These are phyloP conservation scores for Stropharia rugosoannulata DNA, from an alignment of 768 basidiomycete species.

Conservation along the genomic window DNA sequence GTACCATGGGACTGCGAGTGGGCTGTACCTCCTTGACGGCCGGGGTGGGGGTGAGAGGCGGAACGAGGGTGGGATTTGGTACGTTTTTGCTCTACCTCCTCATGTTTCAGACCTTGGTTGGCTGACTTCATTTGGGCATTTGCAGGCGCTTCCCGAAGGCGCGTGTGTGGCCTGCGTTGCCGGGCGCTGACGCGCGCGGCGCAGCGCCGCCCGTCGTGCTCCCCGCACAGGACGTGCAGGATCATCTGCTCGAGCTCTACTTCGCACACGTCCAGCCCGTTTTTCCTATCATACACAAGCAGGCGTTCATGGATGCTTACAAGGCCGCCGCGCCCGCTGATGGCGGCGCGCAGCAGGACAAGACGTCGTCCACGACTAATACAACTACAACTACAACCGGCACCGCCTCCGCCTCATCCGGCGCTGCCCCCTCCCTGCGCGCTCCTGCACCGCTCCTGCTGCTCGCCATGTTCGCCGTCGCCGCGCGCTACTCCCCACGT, in stretches of 20 bases:
- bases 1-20: slow-evolving; percentile 85
- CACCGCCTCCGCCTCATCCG: too few relatives aligned
- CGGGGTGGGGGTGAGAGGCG: slow-evolving; percentile 59
- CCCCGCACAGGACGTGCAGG: slow-evolving; percentile 60
- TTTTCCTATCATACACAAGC: slow-evolving; percentile 77
- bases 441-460: slow-evolving; percentile 58
- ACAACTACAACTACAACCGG: too few relatives aligned
- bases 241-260: slow-evolving; percentile 72
- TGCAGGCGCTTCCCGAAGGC: slow-evolving; percentile 81
- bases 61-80: slow-evolving; percentile 79
- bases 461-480: slow-evolving; percentile 81
- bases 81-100: slow-evolving; percentile 29
- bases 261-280: slow-evolving; percentile 80
- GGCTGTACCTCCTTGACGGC: slow-evolving; percentile 69
- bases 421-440: too few relatives aligned
- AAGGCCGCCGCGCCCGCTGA: slow-evolving; percentile 12
- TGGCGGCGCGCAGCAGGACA: too few relatives aligned
- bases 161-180: slow-evolving; percentile 80
- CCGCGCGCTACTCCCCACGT: slow-evolving; percentile 61
- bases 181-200: slow-evolving; percentile 31
- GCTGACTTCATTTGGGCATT: too few relatives aligned
- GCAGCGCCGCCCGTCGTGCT: slow-evolving; percentile 33
- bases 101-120: too few relatives aligned
- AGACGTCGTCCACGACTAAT: too few relatives aligned
- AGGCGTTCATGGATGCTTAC: slow-evolving; percentile 62